phyloP scores from a whole-genome alignment of 768 basidiomycete species.

The Hydnomerulius pinastri region DNA sequence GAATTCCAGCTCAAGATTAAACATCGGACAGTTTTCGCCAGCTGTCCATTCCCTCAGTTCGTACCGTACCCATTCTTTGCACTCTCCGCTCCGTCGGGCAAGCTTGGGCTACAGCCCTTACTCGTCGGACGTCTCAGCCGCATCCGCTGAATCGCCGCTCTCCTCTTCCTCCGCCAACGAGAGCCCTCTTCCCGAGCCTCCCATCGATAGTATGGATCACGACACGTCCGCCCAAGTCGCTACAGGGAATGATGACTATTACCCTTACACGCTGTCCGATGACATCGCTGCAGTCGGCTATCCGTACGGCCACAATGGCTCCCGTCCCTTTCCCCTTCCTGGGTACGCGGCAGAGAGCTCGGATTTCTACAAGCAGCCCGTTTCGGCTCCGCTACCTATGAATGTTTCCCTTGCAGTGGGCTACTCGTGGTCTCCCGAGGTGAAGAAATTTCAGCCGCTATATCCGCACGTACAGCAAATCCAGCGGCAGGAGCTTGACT shows the following conservation, averaged over 20 bases:
- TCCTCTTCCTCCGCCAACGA: slow-evolving; percentile 42
- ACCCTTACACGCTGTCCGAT: slow-evolving; percentile 26
- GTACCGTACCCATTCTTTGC: slow-evolving; percentile 20
- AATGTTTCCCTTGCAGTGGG: slow-evolving; percentile 34
- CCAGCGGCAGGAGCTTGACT: slow-evolving; percentile 26
- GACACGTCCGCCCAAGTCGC: slow-evolving; percentile 28
- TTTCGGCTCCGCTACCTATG: slow-evolving; percentile 32
- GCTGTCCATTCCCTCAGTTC: slow-evolving; percentile 14
- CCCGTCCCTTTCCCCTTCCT: slow-evolving; percentile 25
- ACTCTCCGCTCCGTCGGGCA: slow-evolving; percentile 13
- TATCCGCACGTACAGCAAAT: slow-evolving; percentile 34
- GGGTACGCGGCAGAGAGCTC: slow-evolving; percentile 22
- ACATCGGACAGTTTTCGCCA: slow-evolving; percentile 23
- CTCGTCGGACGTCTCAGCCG: slow-evolving; percentile 37
- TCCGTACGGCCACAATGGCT: slow-evolving; percentile 22
- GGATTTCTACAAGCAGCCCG: slow-evolving; percentile 35
- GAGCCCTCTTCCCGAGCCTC: slow-evolving; percentile 41
- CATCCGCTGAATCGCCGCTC: slow-evolving; percentile 40
- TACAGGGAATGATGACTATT: slow-evolving; percentile 29
- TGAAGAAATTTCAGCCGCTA: slow-evolving; percentile 38
- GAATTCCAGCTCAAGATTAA: slow-evolving; percentile 13
- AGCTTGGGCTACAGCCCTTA: slow-evolving; percentile 36
- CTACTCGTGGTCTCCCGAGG: slow-evolving; percentile 33
- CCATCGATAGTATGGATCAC: slow-evolving; percentile 35
- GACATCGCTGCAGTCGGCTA: slow-evolving; percentile 23